Evolutionary conservation across 768 basidiomycete genomes (phyloP).

Genomic region (Termitomyces sp.): DNA sequence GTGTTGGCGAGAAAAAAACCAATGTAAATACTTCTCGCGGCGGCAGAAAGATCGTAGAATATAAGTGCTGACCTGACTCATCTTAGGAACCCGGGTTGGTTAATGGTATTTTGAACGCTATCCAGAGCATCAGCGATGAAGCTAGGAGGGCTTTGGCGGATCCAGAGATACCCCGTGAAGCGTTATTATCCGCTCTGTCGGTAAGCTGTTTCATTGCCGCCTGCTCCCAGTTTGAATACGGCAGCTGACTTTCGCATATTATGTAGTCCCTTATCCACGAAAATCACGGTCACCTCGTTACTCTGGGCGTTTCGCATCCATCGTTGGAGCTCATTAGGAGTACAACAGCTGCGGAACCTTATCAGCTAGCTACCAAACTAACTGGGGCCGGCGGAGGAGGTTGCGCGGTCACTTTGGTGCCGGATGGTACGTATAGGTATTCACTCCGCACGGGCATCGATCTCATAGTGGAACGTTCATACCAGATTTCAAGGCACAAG

Average conservation of each 20-base stretch:
- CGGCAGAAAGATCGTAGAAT: conserved; percentile 5
- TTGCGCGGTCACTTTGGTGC: conserved; percentile 94
- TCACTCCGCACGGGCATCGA: conserved; percentile 10
- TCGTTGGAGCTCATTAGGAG: conserved; percentile 77
- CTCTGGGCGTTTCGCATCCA: conserved; percentile 90
- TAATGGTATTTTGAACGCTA: conserved; percentile 70
- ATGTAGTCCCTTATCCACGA: conserved; percentile 76
- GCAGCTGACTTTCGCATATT: conserved; percentile 17
- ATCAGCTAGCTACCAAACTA: conserved; percentile 83
- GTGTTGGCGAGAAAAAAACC: conserved; percentile 72
- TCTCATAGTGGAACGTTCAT: conserved; percentile 14
- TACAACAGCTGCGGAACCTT: conserved; percentile 63
- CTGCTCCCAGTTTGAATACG: background rate
- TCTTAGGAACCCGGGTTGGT: conserved; percentile 83
- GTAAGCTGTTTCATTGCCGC: conserved; percentile 42
- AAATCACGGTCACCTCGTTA: conserved; percentile 84
- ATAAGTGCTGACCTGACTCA: conserved; percentile 11
- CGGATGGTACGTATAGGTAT: conserved; percentile 66
- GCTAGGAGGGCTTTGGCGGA: conserved; percentile 75
- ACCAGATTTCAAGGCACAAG: conserved; percentile 66
- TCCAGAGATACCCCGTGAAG: conserved; percentile 63
- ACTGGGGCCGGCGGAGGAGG: conserved; percentile 99
- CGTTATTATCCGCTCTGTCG: conserved; percentile 65
- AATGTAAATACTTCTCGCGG: conserved; percentile 40
- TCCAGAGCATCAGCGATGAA: conserved; percentile 84